phyloP scores from a whole-genome alignment of 306 rosid species.

The Adenanthera pavonina region DNA sequence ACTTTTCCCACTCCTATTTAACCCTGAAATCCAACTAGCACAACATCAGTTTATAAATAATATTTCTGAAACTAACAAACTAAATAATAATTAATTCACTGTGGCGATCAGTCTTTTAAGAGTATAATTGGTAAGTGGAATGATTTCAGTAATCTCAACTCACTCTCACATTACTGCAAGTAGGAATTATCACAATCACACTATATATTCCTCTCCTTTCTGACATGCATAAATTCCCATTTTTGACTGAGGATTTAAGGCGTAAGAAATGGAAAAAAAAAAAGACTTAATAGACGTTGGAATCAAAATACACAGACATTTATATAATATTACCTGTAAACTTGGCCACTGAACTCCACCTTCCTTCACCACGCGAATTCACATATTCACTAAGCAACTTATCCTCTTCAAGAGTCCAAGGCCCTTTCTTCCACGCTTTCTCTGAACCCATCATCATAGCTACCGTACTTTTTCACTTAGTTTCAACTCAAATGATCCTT shows the following conservation, averaged over 20 bases:
- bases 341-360: slow-evolving; percentile 26
- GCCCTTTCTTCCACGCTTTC: slow-evolving; percentile 50
- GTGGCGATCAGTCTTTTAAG: not conserved
- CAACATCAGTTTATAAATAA: not conserved
- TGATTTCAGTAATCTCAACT: not conserved
- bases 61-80: too few relatives aligned
- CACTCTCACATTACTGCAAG: not conserved
- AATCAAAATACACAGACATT: not conserved
- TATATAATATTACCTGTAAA: slow-evolving; percentile 7
- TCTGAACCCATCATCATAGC: slow-evolving; percentile 39
- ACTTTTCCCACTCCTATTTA: slow-evolving; percentile 79
- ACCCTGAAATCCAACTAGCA: slow-evolving; percentile 42
- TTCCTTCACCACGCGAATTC: slow-evolving; percentile 14
- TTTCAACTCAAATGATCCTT: not conserved
- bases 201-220: not conserved
- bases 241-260: not conserved
- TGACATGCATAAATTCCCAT: not conserved
- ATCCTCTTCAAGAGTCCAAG: slow-evolving; percentile 31
- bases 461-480: slow-evolving; percentile 32
- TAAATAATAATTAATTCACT: too few relatives aligned
- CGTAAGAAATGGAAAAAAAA: not conserved
- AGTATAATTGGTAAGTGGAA: not conserved
- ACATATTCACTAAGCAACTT: slow-evolving; percentile 6
- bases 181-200: not conserved
- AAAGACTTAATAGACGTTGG: too few relatives aligned